A percentile compares a stretch with the other conserved stretches of the same genome.
These are phyloP conservation scores for Aspergillus ochraceus DNA, from an alignment of 2,329 filamentous ascomycete species.

Conservation along the genomic window DNA sequence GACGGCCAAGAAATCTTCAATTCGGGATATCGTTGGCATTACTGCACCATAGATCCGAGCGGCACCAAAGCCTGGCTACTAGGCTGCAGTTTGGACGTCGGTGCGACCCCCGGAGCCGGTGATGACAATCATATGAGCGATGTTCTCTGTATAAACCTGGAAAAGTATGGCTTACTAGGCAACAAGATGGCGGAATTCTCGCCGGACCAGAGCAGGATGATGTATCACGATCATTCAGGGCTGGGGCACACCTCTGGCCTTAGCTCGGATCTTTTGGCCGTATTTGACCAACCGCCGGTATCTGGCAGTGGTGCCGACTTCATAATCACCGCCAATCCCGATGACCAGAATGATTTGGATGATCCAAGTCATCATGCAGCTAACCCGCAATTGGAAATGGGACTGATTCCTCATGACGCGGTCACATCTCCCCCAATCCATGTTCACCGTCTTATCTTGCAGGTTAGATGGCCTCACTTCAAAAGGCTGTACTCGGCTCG, in stretches of 20 bases:
- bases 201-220: slow-evolving; percentile 43
- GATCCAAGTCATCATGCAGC: slow-evolving; percentile 49
- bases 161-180: slow-evolving; percentile 85
- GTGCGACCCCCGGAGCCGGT: slow-evolving; percentile 65
- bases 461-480: slow-evolving; percentile 96
- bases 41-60: slow-evolving; percentile 92
- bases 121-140: slow-evolving; percentile 93
- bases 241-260: slow-evolving; percentile 60
- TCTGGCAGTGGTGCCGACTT: slow-evolving; percentile 87
- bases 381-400: slow-evolving; percentile 28
- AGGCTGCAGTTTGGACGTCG: slow-evolving; percentile 78
- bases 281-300: slow-evolving; percentile 85
- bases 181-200: slow-evolving; percentile 66
- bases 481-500: slow-evolving; percentile 85
- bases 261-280: slow-evolving; percentile 78
- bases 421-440: slow-evolving; percentile 79
- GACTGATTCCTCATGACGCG: slow-evolving; percentile 36
- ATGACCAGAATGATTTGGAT: slow-evolving; percentile 57
- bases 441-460: slow-evolving; percentile 90
- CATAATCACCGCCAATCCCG: slow-evolving; percentile 81
- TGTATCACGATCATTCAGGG: slow-evolving; percentile 48
- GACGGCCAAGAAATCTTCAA: slow-evolving; percentile 94
- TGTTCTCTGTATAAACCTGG: slow-evolving; percentile 88
- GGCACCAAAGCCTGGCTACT: slow-evolving; percentile 96
- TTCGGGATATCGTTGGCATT: slow-evolving; percentile 93